Percentiles rank a stretch among this genome's conserved stretches.
Evolutionary conservation across 805 yeast species (phyloP).

Genomic region (Candida sonorensis): DNA sequence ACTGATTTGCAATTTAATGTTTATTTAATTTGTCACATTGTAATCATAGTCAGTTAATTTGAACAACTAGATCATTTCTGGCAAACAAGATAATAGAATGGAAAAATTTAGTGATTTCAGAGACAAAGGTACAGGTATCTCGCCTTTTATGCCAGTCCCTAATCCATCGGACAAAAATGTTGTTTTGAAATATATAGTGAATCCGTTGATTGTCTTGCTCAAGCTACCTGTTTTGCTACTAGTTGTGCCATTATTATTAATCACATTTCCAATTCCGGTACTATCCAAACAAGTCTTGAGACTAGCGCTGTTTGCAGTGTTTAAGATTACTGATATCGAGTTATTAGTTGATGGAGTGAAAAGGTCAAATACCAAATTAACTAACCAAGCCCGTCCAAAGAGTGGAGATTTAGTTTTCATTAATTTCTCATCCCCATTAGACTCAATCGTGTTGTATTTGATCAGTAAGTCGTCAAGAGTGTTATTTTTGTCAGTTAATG

Average conservation of each 20-base stretch:
- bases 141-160: slow-evolving; percentile 71
- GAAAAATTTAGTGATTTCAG: slow-evolving; percentile 81
- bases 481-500: slow-evolving; percentile 15
- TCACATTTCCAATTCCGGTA: slow-evolving; percentile 9
- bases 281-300: slow-evolving; percentile 9
- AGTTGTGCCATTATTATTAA: slow-evolving; percentile 4
- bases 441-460: slow-evolving; percentile 33
- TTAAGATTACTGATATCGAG: slow-evolving; percentile 23
- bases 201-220: slow-evolving; percentile 18
- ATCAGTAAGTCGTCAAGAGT: slow-evolving; percentile 5
- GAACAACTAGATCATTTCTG: too few species aligned
- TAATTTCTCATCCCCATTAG: slow-evolving; percentile 56
- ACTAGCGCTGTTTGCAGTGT: slow-evolving; percentile 26
- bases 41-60: too few species aligned
- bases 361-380: slow-evolving; percentile 30
- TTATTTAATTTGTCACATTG: too few species aligned
- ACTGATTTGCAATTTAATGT: too few species aligned
- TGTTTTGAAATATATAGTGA: slow-evolving; percentile 4
- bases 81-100: slow-evolving; percentile 36
- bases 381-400: slow-evolving; percentile 28
- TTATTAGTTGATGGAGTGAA: slow-evolving; percentile 44
- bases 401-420: slow-evolving; percentile 45
- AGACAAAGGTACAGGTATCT: slow-evolving; percentile 89
- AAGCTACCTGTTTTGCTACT: slow-evolving; percentile 25
- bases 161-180: slow-evolving; percentile 14